These are phyloP conservation scores for Stramenopiles sp. DNA, from an alignment of 352 stramenopile species.

Conservation along the genomic window DNA sequence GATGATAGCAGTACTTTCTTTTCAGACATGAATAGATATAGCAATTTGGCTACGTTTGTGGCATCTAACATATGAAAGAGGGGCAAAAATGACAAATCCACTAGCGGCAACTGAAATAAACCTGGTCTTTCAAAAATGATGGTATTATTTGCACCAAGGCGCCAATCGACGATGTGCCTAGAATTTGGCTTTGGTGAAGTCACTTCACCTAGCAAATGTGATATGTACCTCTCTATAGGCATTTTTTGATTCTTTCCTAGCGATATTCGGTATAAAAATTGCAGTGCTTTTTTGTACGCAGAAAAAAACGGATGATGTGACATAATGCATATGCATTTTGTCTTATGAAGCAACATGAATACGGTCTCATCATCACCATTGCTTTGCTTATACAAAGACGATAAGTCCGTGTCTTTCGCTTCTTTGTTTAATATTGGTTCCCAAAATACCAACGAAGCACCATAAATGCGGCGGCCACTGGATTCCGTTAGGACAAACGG, in stretches of 20 bases:
- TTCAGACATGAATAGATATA: conserved; percentile 2
- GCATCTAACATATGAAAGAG: conserved; percentile 10
- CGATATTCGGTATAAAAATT: conserved; percentile 12
- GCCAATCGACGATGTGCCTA: background rate
- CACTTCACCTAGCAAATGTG: conserved; percentile 1
- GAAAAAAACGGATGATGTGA: conserved; percentile 10
- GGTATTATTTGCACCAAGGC: background rate
- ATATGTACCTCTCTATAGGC: conserved; percentile 10
- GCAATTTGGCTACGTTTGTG: background rate
- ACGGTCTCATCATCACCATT: background rate
- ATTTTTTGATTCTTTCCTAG: background rate
- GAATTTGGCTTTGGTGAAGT: background rate
- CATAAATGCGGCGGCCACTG: background rate
- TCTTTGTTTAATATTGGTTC: conserved; percentile 11
- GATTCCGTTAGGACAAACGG: conserved; percentile 5
- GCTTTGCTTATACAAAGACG: background rate
- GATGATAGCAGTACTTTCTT: conserved; percentile 2
- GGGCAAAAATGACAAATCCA: background rate
- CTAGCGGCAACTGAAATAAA: background rate
- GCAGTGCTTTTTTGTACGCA: background rate
- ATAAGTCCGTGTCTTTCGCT: background rate
- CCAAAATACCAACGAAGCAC: conserved; percentile 10
- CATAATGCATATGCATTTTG: conserved; percentile 9
- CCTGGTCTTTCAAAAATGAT: background rate
- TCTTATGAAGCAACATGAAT: conserved; percentile 5